A percentile compares a stretch with the other conserved stretches of the same genome.
Conservation (phyloP, 441 rosid species). For the Sinapis alba region DNA sequence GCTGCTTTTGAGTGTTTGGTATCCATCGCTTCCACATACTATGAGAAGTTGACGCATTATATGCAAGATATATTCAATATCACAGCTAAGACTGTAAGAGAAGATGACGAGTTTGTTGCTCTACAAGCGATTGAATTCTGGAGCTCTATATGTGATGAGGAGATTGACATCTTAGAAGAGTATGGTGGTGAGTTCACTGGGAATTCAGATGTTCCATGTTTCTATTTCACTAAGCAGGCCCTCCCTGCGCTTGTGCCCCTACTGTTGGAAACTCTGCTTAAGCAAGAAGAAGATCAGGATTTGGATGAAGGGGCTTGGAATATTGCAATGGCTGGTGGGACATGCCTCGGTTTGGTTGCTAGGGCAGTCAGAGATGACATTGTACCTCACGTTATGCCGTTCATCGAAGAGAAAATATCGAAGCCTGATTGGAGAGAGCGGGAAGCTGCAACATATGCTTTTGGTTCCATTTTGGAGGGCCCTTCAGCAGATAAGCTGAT, state of each 20-base stretch:
- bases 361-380: conserved; percentile 75
- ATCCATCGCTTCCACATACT: conserved; percentile 75
- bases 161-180: conserved; percentile 78
- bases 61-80: conserved; percentile 70
- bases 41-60: conserved; percentile 65
- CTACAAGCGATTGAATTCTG: conserved; percentile 81
- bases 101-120: conserved; percentile 75
- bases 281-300: conserved; percentile 85
- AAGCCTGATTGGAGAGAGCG: conserved; percentile 81
- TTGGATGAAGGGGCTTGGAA: conserved; percentile 80
- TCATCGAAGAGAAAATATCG: conserved; percentile 68
- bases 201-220: conserved; percentile 70
- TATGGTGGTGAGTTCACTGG: conserved; percentile 60
- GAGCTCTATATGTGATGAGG: conserved; percentile 83
- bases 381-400: conserved; percentile 77
- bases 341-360: conserved; percentile 82
- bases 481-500: conserved; percentile 64
- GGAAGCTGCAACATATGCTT: conserved; percentile 87
- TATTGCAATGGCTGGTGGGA: conserved; percentile 89
- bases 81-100: conserved; percentile 71
- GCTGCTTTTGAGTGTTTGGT: conserved; percentile 84
- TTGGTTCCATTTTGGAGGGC: conserved; percentile 82
- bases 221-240: conserved; percentile 73
- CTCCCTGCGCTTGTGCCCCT: conserved; percentile 68
- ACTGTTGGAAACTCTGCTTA: conserved; percentile 62